Evolutionary conservation across 176 grass and related monocot genomes (phyloP), one percentile per base, ranked within the genome.

Genomic region (Paspalum notatum): DNA sequence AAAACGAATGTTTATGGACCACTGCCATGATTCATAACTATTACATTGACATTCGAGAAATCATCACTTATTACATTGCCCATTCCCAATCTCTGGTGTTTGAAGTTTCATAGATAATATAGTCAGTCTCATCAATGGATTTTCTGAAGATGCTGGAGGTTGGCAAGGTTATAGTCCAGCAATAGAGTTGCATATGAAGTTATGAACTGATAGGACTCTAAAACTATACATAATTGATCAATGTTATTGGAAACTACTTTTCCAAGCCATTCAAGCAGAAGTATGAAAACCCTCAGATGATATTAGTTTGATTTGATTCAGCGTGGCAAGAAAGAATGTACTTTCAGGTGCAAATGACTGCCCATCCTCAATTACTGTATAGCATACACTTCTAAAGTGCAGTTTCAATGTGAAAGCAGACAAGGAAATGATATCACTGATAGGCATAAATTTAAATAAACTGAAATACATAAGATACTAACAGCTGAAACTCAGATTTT

Each of bases 401-500:
- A 85, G 16, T 76, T 75, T 71, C 56, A 71, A 56, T 63, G 48
- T 20, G 24, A 69, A 69, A 68, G 18, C 37, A 54, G 44, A 68
- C 47, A 68, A 74, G 2, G 58, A n/a, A 56, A 68, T 75, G 10
- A 75, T 51, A 74, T 71, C 2, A 6, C 62, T 73, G 12, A 71
- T 15, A 41, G 49, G 58, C 47, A 25, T 7, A 42, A 26, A 57
- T 55, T 76, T 7, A 76, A 71, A 55, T 48, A 82, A 76, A 81
- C 10, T 51, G 55, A 82, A 77, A 77, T 82, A 82, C 78, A 89
- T 15, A 50, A 75, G 67, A 60, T 64, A 62, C 16, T 50, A 85
- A 51, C 3, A 15, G 61, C 7, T 85, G 8, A 82, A 71, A 42
- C 75, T 85, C 50, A 64, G 66, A 63, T 75, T 89, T 89, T 78